These are phyloP conservation scores for Torulaspora maleeae DNA, from an alignment of 805 yeast species.

Conservation along the genomic window DNA sequence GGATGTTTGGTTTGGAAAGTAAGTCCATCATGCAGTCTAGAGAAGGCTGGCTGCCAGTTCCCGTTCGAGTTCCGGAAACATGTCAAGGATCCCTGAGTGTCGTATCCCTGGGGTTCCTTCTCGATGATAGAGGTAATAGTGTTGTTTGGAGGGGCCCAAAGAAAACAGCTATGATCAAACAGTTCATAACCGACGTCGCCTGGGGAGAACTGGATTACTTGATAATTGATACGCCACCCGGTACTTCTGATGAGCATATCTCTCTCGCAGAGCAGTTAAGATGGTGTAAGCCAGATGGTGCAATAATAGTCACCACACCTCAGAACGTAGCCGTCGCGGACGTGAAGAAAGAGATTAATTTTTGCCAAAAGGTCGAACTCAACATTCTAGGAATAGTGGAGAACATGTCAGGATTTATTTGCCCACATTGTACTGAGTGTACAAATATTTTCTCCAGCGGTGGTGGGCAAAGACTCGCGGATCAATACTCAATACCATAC, in stretches of 20 bases:
- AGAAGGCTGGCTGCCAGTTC: slow-evolving; percentile 91
- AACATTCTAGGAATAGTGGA: slow-evolving; percentile 82
- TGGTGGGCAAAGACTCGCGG: slow-evolving; percentile 78
- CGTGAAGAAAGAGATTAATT: slow-evolving; percentile 88
- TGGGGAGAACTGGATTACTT: slow-evolving; percentile 81
- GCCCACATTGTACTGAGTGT: slow-evolving; percentile 90
- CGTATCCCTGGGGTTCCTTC: slow-evolving; percentile 84
- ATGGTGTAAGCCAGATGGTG: slow-evolving; percentile 75
- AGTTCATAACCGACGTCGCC: slow-evolving; percentile 80
- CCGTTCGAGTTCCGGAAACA: slow-evolving; percentile 33
- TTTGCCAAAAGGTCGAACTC: slow-evolving; percentile 81
- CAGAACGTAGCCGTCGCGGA: slow-evolving; percentile 91
- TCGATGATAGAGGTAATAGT: slow-evolving; percentile 78
- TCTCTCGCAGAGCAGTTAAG: slow-evolving; percentile 89
- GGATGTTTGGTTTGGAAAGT: slow-evolving; percentile 89
- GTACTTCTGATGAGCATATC: slow-evolving; percentile 97
- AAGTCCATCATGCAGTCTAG: slow-evolving; percentile 75
- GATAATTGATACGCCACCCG: slow-evolving; percentile 96
- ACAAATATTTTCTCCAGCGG: slow-evolving; percentile 91
- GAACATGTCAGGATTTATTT: slow-evolving; percentile 94
- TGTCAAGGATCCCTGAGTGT: slow-evolving; percentile 48
- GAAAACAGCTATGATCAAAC: slow-evolving; percentile 95
- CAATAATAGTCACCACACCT: slow-evolving; percentile 93
- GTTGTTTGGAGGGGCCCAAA: slow-evolving; percentile 99
- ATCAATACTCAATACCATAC: slow-evolving; percentile 55